Conservation (phyloP, 257 asterid genomes). For the Ehretia macrophylla region DNA sequence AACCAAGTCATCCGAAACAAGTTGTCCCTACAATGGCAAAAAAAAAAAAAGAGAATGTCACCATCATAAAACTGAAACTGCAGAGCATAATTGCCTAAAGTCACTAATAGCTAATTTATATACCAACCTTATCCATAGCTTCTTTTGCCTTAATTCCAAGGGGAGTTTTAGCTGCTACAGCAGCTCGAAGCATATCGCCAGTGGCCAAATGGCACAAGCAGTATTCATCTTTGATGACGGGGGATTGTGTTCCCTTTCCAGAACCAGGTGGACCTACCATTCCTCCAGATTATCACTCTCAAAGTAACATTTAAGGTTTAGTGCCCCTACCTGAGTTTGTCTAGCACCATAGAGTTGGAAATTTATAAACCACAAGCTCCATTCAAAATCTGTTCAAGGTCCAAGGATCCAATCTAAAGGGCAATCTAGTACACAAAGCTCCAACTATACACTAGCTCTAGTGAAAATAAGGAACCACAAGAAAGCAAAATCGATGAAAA, state of each 20-base stretch:
- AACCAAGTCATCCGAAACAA: conserved; percentile 91
- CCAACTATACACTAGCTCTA: too few relatives aligned
- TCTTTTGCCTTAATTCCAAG: conserved; percentile 88
- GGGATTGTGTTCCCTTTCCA: conserved; percentile 95
- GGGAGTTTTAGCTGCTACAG: conserved; percentile 87
- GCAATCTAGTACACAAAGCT: too few relatives aligned
- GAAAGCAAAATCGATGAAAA: too few relatives aligned
- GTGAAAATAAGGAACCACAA: too few relatives aligned
- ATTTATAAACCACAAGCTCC: background rate
- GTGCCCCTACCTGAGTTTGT: background rate
- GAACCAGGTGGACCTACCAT: conserved; percentile 89
- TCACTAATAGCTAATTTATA: background rate
- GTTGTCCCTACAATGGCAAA: conserved; percentile 63
- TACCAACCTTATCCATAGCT: conserved; percentile 80
- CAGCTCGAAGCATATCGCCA: conserved; percentile 97
- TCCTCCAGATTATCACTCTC: background rate
- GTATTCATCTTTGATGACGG: conserved; percentile 78
- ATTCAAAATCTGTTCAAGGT: too few relatives aligned
- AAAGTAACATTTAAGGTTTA: background rate
- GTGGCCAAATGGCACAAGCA: conserved; percentile 96
- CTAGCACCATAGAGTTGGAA: background rate
- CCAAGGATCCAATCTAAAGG: too few relatives aligned
- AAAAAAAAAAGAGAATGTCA: background rate
- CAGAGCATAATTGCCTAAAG: background rate
- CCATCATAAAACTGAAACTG: background rate